Base-by-base conservation (phyloP, 768 basidiomycete species). In the Tulasnella sp. region DNA sequence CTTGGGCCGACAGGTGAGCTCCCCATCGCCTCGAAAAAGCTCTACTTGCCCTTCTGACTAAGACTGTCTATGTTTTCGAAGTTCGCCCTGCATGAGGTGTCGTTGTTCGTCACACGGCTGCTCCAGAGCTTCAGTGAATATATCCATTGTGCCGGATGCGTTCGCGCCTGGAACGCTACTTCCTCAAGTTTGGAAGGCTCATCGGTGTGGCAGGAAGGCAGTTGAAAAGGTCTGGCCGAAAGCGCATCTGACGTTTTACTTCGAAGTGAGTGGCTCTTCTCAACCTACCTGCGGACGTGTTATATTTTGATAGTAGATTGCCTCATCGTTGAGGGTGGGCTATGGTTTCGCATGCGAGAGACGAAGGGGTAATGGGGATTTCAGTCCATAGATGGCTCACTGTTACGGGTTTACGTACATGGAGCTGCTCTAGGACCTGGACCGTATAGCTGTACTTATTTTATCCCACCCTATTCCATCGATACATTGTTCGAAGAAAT, bases 31-130 rank as follows among this genome's bases (percentile, higher is more conserved):
- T n/a, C n/a, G n/a, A n/a, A 49, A 15, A 22, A 44, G 25, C 49
- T 53, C 22, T 59, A 60, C 63, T 57, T 31, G 22, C 15, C 8
- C 8, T 42, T n/a, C 50, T 27, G 5, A 24, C 8, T n/a, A 62
- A 64, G 49, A 64, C 61, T 63, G 11, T 41, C 43, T 31, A 5
- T 24, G 11, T 65, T n/a, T 34, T 82, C 83, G 10, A 81, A 85
- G 64, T 86, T 86, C 60, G 85, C 85, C 4, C 82, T 82, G 65
- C 85, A 85, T 66, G 81, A 87, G 69, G 80, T 81, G 49, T 80
- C 82, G n/a, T 87, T 79, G 66, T 80, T 87, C 69, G 76, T 87
- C 44, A 79, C 81, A 9, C 75, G 82, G 30, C 70, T 87, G 34
- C 70, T 87, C 51, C 85, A 87, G 65, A 74, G 22, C 85, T 80